A percentile compares a stretch with the other conserved stretches of the same genome.
phyloP scores from a whole-genome alignment of 352 stramenopile genomes.

The Globisporangium viniferum region DNA sequence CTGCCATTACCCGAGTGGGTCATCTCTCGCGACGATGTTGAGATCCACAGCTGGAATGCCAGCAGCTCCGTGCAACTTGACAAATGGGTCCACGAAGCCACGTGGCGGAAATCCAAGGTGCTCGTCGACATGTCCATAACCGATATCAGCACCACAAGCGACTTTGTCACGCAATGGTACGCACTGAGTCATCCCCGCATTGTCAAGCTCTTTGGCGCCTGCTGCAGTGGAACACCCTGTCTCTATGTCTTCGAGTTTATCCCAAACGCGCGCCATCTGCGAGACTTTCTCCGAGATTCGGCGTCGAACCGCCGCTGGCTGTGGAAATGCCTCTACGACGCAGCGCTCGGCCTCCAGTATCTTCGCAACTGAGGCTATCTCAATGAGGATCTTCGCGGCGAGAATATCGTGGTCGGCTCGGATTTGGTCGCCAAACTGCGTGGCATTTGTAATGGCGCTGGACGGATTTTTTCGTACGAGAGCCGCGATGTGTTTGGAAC shows the following conservation, averaged over 20 bases:
- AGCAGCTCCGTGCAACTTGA: too few species aligned
- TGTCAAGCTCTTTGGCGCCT: slow-evolving; percentile 4
- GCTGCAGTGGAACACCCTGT: not conserved
- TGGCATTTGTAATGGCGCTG: too few species aligned
- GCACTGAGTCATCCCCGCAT: slow-evolving; percentile 10
- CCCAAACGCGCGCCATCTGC: not conserved
- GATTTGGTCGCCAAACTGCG: not conserved
- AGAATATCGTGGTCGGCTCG: not conserved
- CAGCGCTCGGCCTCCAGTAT: slow-evolving; percentile 4
- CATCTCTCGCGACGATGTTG: too few species aligned
- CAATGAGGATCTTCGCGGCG: not conserved
- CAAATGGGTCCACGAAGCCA: too few species aligned
- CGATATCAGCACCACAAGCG: too few species aligned
- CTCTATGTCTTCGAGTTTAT: slow-evolving; percentile 4
- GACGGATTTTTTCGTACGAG: too few species aligned
- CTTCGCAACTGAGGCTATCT: not conserved
- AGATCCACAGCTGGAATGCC: too few species aligned
- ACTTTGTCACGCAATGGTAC: not conserved
- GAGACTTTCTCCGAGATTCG: not conserved
- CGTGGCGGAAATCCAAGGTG: too few species aligned
- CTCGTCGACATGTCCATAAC: too few species aligned
- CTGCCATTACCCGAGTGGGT: too few species aligned
- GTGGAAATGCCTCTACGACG: slow-evolving; percentile 23
- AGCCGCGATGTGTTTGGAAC: too few species aligned
- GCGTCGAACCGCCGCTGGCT: not conserved